These are phyloP conservation scores for Pythium rhizo-oryzae DNA, from an alignment of 352 stramenopile genomes.

Conservation along the genomic window DNA sequence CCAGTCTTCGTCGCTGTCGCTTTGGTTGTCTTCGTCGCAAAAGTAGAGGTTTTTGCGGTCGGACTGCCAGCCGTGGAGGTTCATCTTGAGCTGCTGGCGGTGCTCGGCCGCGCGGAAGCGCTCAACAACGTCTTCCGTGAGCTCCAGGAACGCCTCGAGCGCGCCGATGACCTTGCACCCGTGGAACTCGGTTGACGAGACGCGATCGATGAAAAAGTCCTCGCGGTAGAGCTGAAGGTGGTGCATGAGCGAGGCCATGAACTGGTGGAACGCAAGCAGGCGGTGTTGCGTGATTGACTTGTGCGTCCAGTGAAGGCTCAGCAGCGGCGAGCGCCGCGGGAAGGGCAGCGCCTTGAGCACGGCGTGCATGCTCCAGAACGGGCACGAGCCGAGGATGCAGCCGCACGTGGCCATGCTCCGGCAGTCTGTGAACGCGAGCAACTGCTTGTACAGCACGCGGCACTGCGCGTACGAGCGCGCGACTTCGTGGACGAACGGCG, in stretches of 20 bases:
- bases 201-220: conserved; percentile 30
- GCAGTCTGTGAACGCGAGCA: conserved; percentile 47
- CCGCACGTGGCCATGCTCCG: conserved; percentile 43
- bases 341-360: conserved; percentile 52
- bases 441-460: conserved; percentile 43
- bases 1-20: not conserved
- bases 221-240: conserved; percentile 33
- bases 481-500: conserved; percentile 45
- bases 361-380: conserved; percentile 58
- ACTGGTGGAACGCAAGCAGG: conserved; percentile 25
- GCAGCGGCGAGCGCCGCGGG: conserved; percentile 45
- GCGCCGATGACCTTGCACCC: conserved; percentile 30
- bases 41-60: conserved; percentile 41
- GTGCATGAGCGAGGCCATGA: conserved; percentile 30
- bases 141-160: conserved; percentile 32
- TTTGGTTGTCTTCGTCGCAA: conserved; percentile 16
- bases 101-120: conserved; percentile 17
- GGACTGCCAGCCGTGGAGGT: conserved; percentile 33
- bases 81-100: conserved; percentile 28
- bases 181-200: conserved; percentile 18
- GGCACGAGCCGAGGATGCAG: conserved; percentile 55
- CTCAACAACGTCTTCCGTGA: conserved; percentile 29
- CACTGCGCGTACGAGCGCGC: conserved; percentile 58
- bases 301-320: conserved; percentile 42
- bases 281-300: conserved; percentile 21